Conservation (phyloP, 2,329 filamentous ascomycete genomes). For the Tolypocladium inflatum region DNA sequence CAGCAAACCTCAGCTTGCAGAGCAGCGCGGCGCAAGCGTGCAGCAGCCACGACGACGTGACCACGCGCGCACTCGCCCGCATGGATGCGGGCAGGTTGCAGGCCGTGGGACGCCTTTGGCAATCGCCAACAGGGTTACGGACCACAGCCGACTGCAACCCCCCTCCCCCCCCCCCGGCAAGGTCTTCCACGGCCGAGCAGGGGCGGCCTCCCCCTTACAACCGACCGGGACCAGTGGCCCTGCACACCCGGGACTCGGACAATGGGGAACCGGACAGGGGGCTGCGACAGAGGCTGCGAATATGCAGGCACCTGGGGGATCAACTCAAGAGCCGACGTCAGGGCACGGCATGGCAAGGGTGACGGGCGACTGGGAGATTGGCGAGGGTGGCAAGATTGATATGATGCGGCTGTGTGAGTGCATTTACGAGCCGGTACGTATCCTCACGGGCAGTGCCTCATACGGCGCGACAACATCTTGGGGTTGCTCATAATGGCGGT, state of each 20-base stretch:
- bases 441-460: not conserved
- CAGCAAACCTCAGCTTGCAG: not conserved
- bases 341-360: not conserved
- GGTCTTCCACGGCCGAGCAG: not conserved
- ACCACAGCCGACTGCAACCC: not conserved
- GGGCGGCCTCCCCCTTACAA: not conserved
- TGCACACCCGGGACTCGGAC: not conserved
- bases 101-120: not conserved
- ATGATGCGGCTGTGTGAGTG: not conserved
- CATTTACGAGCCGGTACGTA: not conserved
- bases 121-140: not conserved
- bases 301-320: not conserved
- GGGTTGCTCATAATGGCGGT: not conserved
- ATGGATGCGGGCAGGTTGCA: not conserved
- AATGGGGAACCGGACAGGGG: slow-evolving; percentile 1
- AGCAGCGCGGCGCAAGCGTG: not conserved
- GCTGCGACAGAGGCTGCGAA: not conserved
- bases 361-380: not conserved
- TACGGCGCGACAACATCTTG: not conserved
- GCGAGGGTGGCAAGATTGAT: not conserved
- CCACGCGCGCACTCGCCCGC: not conserved
- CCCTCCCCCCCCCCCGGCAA: not conserved
- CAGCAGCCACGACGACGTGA: not conserved
- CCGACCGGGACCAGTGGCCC: not conserved
- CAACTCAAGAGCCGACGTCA: not conserved